These are phyloP conservation scores for Calonectria honghensis DNA, from an alignment of 2,329 filamentous ascomycete species.

Conservation along the genomic window DNA sequence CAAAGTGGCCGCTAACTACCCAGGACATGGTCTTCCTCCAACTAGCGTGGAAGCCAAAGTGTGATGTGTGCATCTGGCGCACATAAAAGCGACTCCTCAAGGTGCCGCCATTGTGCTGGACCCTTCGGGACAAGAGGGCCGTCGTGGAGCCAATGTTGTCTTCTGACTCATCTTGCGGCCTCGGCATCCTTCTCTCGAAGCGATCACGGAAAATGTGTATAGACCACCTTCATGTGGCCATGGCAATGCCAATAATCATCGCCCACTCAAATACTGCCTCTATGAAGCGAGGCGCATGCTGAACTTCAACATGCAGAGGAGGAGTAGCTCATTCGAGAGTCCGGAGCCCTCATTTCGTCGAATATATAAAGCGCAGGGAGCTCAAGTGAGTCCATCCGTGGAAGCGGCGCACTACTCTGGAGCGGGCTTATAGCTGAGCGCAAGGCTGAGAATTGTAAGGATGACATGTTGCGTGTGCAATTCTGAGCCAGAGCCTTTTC, in stretches of 20 bases:
- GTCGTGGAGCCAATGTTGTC: neutral
- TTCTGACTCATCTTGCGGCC: neutral
- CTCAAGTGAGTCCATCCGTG: neutral
- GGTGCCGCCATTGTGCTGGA: neutral
- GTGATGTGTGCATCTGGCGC: neutral
- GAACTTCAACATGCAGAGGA: too few species aligned
- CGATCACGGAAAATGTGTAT: neutral
- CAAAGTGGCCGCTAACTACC: too few species aligned
- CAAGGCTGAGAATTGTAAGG: neutral
- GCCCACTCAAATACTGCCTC: too few species aligned
- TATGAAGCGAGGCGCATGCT: too few species aligned
- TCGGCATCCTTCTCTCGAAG: neutral
- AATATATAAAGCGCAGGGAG: neutral
- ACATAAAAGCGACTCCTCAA: neutral
- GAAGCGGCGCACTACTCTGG: too few species aligned
- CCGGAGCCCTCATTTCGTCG: too few species aligned
- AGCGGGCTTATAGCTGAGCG: neutral
- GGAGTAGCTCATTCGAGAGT: too few species aligned
- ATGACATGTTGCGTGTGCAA: neutral
- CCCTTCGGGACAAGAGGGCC: neutral
- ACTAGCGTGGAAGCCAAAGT: neutral
- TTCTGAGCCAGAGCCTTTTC: neutral
- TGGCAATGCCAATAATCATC: too few species aligned
- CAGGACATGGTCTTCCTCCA: neutral
- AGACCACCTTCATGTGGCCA: too few species aligned